Base-by-base conservation (phyloP, 352 stramenopile genomes). In the Hyaloperonospora brassicae region DNA sequence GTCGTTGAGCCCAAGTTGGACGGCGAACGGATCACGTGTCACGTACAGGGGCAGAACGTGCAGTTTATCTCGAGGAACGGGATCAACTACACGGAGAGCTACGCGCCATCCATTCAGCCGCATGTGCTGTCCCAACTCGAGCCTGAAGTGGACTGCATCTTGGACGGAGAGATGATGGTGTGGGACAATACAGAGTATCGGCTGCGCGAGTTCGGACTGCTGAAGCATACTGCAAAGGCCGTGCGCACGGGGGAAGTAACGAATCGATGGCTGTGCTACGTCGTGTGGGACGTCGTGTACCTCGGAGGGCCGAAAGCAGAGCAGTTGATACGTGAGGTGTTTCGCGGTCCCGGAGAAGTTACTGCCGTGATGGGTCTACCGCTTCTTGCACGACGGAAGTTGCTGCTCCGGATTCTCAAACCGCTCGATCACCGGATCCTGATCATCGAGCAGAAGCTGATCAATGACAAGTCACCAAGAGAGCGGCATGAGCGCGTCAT, bases 101-200 rank as follows among this genome's bases (percentile, higher is more conserved):
- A 92, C 50, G 79, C 68, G 0, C 71, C 79, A 2, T 72, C 58
- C 0, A 79, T 92, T 24, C 62, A 66, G 45, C 73, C 81, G 10
- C 70, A 89, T 47, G 58, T 94, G 27, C 48, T 81, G 34, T 73
- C 68, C 0, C 82, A 94, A 50, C 31, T 94, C 17, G 56, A 75
- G 12, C 41, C 55, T 30, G 75, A 70, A 11, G 61, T 89, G 12
- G 72, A 91, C 57, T 84, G 71, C 39, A 91, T 94, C 30, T 64
- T 94, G 9, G 84, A 94, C 40, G 84, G 84, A 40, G 84, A 94
- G 43, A 92, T 94, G 82, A 89, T 94, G 75, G 80, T 93, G 5
- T 92, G 84, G 82, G 84, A 92, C 58, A 92, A 89, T 55, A 22
- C 77, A 12, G 79, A 89, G 55, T 89, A 87, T 62, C 66, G 63